Evolutionary conservation across 345 rosid genomes (phyloP), one percentile per base, ranked within the genome.

Genomic region (Syzygium oleosum): DNA sequence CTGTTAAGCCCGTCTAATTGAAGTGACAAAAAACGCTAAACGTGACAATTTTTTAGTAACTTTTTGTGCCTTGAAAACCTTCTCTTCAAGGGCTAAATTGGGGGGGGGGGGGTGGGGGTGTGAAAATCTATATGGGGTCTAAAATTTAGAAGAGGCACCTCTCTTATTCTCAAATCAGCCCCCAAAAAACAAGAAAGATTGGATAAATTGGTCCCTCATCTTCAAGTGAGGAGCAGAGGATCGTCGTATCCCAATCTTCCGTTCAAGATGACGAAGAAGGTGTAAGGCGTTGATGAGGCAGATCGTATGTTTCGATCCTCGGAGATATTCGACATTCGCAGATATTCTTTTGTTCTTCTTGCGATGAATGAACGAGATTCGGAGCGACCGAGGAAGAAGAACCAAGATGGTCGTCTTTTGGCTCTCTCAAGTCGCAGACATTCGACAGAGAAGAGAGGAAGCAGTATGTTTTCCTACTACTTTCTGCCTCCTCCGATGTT

Each of bases 371-470:
- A 31, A 2, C 22, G 13, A 68, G 43, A 15, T 2, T 31, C 41
- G 29, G 1, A 31, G 80, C 49, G 13, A 9, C 25, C 80, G 49
- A 73, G 25, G 16, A 17, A 43, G 85, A 25, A 84, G 80, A 23
- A 9, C 41, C 23, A 1, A 49, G 84, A 65, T 38, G 54, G 41
- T 61, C 96, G 41, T 96, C 95, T 63, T 90, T 96, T 83, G 91
- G 94, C 19, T 84, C 93, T 73, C 89, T 95, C 84, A 94, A 95
- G 90, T 92, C 98, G 49, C 94, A 91, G 53, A 91, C 97, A 73
- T 98, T 91, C 94, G 95, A 96, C 84, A 90, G 93, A 92, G 98
- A 98, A 94, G 98, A 96, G 90, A 93, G 93, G 84, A 98, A 97
- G 87, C 99, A 93, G 98, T 97, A 86, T 29, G 85, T 54, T 56